Conservation (phyloP, 192 early-diverging fungal genomes). For the Funneliformis geosporum region DNA sequence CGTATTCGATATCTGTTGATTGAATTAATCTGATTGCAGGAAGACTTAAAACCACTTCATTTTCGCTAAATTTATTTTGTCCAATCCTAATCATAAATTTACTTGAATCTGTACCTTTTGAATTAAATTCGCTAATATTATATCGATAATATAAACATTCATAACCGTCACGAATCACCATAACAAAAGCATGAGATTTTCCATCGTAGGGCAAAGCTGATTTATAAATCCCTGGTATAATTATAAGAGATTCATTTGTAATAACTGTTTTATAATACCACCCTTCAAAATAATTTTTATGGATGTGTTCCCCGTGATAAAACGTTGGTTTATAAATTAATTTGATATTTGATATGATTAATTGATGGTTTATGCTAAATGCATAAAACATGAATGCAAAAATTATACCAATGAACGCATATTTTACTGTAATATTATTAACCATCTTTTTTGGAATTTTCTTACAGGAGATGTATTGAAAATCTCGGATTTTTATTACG, state of each 20-base stretch:
- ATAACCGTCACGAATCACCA: conserved; percentile 27
- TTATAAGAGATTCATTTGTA: conserved; percentile 35
- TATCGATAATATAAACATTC: conserved; percentile 47
- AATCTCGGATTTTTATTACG: too few species aligned
- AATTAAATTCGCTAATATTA: conserved; percentile 38
- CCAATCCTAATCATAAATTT: conserved; percentile 1
- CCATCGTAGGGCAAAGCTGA: background rate
- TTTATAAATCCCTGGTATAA: conserved; percentile 48
- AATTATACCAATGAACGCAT: background rate
- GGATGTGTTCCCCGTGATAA: conserved; percentile 41
- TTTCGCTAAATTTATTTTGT: conserved; percentile 41
- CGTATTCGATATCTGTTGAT: conserved; percentile 39
- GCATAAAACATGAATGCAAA: background rate
- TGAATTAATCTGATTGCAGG: conserved; percentile 37
- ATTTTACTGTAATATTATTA: background rate
- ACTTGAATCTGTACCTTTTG: background rate
- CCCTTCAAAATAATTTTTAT: conserved; percentile 43
- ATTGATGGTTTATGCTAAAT: background rate
- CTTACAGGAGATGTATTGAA: too few species aligned
- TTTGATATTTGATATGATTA: conserved; percentile 32
- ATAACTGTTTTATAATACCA: conserved; percentile 53
- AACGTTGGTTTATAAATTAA: conserved; percentile 34
- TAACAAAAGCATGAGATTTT: conserved; percentile 47
- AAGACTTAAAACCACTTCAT: conserved; percentile 41
- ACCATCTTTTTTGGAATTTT: background rate